Base-by-base conservation (phyloP, 495 filamentous ascomycete genomes). In the Rostrohypoxylon terebratum region DNA sequence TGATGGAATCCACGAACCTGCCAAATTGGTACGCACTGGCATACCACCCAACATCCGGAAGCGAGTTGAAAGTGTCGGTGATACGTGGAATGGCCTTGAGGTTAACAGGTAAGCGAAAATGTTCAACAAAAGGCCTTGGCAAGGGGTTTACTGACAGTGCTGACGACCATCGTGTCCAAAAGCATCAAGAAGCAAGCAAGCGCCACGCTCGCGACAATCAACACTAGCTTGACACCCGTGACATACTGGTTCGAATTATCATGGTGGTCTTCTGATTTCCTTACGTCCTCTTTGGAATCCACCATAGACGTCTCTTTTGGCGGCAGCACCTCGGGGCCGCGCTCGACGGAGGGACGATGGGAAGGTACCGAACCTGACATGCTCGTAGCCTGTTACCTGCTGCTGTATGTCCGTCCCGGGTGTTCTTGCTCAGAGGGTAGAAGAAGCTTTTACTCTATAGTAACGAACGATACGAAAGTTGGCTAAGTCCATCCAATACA, bases 1-100 rank as follows among this genome's bases (percentile, higher is more conserved):
- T 8, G 40, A 58, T 25, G 53, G 23, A 48, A 16, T 13, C n/a
- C 10, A 14, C 28, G 53, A 36, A 70, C 67, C 13, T 54, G 21
- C 67, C 67, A 36, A 70, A 34, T 2, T 51, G 40, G 25, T 70
- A 70, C 6, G 61, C 68, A 31, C 68, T 65, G 18, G 78, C 84
- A 64, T 87, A 88, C 86, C 85, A 88, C 25, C 83, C 81, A 38
- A 85, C 75, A 54, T 86, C 83, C 0, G 34, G 48, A 33, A 83
- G 72, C 3, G 81, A 81, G 16, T 80, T 50, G 65, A 83, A 82
- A 11, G 81, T 74, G 60, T 71, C 72, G 3, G 81, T 81, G 42
- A 83, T 83, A 3, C 36, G 25, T 4, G 69, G 69, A 40, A 66
- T 28, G 38, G 84, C 83, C 10, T 70, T n/a, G 3, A 28, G 28